Base-by-base conservation (phyloP, 441 rosid species). In the Macaranga tanarius region DNA sequence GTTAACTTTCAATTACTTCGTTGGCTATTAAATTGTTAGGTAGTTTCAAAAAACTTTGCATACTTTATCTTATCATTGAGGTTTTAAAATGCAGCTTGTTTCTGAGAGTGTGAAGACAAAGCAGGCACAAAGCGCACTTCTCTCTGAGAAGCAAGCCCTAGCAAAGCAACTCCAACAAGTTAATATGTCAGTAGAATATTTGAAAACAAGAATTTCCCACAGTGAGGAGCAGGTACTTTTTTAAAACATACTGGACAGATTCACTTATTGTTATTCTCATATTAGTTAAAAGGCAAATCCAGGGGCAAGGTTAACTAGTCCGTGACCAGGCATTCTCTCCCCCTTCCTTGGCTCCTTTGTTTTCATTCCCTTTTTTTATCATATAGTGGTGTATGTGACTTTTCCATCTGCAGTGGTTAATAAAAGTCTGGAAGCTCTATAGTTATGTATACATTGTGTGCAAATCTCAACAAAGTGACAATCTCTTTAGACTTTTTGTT, bases 41-140 rank as follows among this genome's bases (percentile, higher is more conserved):
- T 34, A 19, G 65, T 25, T n/a, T 58, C 7, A 52, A 12, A 54
- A 67, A 38, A 47, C 7, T 44, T 63, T 56, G 7, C 38, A 15
- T 25, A 50, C 25, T 34, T 7, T 69, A 17, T 50, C 57, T 58
- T 65, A 75, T 75, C 51, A 47, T 10, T 52, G 9, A 25, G 65
- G 57, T 65, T 66, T 69, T 50, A 52, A 50, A 66, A 40, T 85
- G 85, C 87, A 95, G 99, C 95, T 95, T 78, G 99, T 95, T 75
- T 95, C 99, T 31, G 99, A 95, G 84, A 95, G 98, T 56, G 97
- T 93, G 74, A 95, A 93, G 88, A 83, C 89, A 63, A 95, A 93
- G 86, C 90, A 93, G 76, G 89, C 88, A 40, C 90, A 90, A 56
- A 86, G 83, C 74, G 65, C 79, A 73, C 84, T 88, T 55, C 87